Base-by-base conservation (phyloP, 768 basidiomycete genomes). In the Glaciozyma martinii region DNA sequence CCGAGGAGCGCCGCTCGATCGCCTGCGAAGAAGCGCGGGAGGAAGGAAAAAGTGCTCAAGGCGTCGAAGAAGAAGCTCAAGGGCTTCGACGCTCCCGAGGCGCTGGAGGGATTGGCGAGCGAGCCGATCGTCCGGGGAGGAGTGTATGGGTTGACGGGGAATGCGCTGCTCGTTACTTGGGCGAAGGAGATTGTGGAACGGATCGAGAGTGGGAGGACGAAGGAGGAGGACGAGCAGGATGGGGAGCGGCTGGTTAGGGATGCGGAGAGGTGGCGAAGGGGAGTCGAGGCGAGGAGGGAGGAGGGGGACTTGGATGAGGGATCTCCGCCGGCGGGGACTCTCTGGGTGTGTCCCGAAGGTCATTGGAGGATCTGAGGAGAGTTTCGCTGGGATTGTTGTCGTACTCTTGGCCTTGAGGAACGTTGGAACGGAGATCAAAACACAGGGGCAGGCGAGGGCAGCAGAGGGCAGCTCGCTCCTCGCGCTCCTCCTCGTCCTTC, bases 71-170 rank as follows among this genome's bases (percentile, higher is more conserved):
- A 23, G 29, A 33, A 27, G 29, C 29, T 23, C 15, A 49, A 30
- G 27, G 12, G 7, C 23, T 5, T 18, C 50, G 50, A 25, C 12
- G n/a, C 29, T 19, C 27, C 50, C 43, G 46, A 49, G 8, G 32
- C 19, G 33, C 59, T 67, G 10, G 3, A 21, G 15, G 12, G 3
- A 3, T 44, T 60, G 49, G 32, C 59, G 6, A n/a, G 23, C 3
- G 1, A 7, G 10, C 18, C 27, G 19, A 63, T 67, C 19, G 47
- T 63, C 4, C 59, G 66, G 42, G 66, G 66, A 3, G 66, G 62
- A 21, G 55, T 59, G 5, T 61, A 43, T 59, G 66, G 66, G 23
- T 37, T 67, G 19, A 63, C 62, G 44, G 66, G 66, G 5, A 67
- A 67, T 62, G 49, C 54, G 16, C 63, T 57, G 47, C 66, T 67